phyloP scores from a whole-genome alignment of 202 grass and related monocot species.

The Saccharum hybrid region DNA sequence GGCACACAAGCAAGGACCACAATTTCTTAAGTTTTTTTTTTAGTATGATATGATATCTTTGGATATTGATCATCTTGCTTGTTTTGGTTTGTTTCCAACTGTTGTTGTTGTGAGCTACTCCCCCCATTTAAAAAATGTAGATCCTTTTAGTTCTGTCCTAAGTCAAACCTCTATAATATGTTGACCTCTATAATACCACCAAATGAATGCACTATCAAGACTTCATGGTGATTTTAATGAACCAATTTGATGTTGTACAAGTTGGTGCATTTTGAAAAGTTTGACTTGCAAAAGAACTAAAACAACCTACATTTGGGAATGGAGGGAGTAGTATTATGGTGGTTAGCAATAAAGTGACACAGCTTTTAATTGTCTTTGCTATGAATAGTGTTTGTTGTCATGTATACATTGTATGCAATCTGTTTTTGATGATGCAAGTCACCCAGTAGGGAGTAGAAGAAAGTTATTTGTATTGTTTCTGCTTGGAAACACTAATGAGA shows the following conservation, averaged over 20 bases:
- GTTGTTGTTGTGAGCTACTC: background rate
- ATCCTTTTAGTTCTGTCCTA: background rate
- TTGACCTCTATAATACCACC: background rate
- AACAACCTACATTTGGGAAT: too few species aligned
- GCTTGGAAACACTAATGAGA: background rate
- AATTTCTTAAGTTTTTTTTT: background rate
- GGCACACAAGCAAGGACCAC: background rate
- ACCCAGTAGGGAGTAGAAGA: background rate
- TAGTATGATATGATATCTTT: conserved; percentile 5
- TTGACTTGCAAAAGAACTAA: too few species aligned
- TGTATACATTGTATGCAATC: conserved; percentile 3
- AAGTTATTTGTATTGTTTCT: background rate
- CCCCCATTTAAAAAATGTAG: background rate
- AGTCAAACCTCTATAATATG: background rate
- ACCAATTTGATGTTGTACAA: background rate
- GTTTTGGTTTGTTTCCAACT: conserved; percentile 2
- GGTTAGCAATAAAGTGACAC: background rate
- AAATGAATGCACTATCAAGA: background rate
- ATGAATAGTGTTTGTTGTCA: background rate
- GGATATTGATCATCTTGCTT: background rate
- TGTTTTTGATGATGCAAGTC: background rate
- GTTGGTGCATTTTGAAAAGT: background rate
- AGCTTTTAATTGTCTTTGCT: background rate
- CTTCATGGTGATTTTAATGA: background rate
- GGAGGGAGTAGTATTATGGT: background rate